Evolutionary conservation across 352 stramenopile genomes (phyloP).

Genomic region (Aphanomyces stellatus): DNA sequence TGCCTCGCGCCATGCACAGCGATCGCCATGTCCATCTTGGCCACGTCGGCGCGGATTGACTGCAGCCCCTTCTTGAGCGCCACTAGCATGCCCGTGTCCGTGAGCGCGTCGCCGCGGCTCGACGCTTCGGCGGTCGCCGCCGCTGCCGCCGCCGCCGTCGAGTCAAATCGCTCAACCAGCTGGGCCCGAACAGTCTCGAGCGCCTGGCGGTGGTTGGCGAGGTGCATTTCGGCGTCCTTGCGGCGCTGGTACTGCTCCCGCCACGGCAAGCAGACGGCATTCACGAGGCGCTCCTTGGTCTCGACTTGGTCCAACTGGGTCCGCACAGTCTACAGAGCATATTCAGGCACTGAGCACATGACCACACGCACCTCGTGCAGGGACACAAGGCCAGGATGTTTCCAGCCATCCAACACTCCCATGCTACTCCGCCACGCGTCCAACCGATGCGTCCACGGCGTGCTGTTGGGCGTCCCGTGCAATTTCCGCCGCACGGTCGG

Average conservation of each 20-base stretch:
- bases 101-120: background rate
- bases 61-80: background rate
- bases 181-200: background rate
- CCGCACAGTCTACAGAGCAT: background rate
- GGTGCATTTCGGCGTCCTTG: background rate
- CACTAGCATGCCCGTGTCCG: background rate
- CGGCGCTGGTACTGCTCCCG: background rate
- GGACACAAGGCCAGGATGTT: too few species aligned
- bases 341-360: background rate
- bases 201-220: background rate
- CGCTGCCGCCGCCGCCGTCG: background rate
- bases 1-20: background rate
- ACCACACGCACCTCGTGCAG: background rate
- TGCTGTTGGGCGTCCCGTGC: too few species aligned
- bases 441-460: too few species aligned
- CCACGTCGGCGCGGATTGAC: background rate
- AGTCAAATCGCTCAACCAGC: background rate
- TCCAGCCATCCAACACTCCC: too few species aligned
- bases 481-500: background rate
- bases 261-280: background rate
- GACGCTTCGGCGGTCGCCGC: background rate
- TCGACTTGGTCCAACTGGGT: background rate
- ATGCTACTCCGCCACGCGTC: too few species aligned
- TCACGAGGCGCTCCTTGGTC: background rate
- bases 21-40: background rate